These are phyloP conservation scores for Backusella psychrophila DNA, from an alignment of 192 early-diverging fungal species.

Conservation along the genomic window DNA sequence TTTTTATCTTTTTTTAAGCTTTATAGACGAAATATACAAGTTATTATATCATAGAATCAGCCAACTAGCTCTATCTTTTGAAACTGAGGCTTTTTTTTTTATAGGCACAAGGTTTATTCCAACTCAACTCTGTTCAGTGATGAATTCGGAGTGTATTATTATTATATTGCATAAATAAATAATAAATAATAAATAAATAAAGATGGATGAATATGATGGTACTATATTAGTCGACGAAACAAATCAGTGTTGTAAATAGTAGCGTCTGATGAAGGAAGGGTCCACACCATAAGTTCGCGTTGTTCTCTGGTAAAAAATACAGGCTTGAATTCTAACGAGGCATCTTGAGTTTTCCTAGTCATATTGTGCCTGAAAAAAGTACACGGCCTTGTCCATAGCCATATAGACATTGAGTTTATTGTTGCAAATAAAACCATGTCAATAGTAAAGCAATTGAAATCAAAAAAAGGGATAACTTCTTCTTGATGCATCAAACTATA, in stretches of 20 bases:
- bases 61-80: no score
- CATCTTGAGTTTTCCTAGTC: not conserved
- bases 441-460: not conserved
- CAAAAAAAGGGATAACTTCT: not conserved
- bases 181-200: not conserved
- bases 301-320: slow-evolving; percentile 5
- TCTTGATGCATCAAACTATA: not conserved
- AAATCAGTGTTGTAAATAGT: slow-evolving; percentile 2
- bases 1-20: no score
- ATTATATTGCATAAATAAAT: not conserved
- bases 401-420: slow-evolving; percentile 3
- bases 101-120: no score
- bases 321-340: not conserved
- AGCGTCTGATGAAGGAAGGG: not conserved
- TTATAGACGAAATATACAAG: no score
- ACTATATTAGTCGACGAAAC: not conserved
- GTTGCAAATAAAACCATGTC: not conserved
- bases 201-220: not conserved
- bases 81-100: no score
- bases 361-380: not conserved
- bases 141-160: not conserved
- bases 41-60: no score
- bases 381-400: slow-evolving; percentile 2
- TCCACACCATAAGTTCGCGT: slow-evolving; percentile 1
- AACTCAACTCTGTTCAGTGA: no score